Evolutionary conservation across 768 basidiomycete genomes (phyloP), one percentile per base, ranked within the genome.

Genomic region (Suillus decipiens): DNA sequence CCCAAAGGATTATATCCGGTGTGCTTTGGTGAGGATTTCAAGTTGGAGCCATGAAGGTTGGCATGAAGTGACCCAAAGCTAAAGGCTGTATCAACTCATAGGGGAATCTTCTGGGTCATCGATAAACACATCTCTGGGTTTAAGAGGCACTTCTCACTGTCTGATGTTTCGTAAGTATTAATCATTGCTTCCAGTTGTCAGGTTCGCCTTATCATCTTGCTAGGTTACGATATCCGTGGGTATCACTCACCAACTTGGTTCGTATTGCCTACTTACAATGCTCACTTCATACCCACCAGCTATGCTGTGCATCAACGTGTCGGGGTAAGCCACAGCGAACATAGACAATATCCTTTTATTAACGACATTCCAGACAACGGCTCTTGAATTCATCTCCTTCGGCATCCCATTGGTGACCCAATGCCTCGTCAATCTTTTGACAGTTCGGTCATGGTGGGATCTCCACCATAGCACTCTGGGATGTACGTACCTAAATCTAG

Each of bases 361-460:
- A 53, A 19, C 24, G 19, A 15, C 56, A 15, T 31, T 53, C 39
- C 34, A 71, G 70, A 50, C 67, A 78, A 78, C 70, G 72, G 81
- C 77, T 34, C 71, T 86, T 2, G 78, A 80, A 68, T 41, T 85
- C 4, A 83, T 87, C 61, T 22, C 64, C 15, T 22, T 4, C 9
- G 82, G 84, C 1, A 79, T 90, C 2, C 96, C 96, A 0, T 71
- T 92, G 3, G 66, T 85, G 43, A 73, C 89, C n/a, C 87, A 93
- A 69, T 78, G 85, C 36, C 63, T 89, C 28, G 79, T 94, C 69
- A 92, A 92, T 64, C 51, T 86, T 19, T 48, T 90, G n/a, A 88
- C 92, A 19, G 77, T 91, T 17, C 85, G 91, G 14, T 89, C 87
- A 1, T 88, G 86, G 83, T 96, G 95, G 94, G 96, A 96, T 70